These are phyloP conservation scores for Butyriboletus appendiculatus DNA, from an alignment of 1,284 basidiomycete genomes.

Conservation along the genomic window DNA sequence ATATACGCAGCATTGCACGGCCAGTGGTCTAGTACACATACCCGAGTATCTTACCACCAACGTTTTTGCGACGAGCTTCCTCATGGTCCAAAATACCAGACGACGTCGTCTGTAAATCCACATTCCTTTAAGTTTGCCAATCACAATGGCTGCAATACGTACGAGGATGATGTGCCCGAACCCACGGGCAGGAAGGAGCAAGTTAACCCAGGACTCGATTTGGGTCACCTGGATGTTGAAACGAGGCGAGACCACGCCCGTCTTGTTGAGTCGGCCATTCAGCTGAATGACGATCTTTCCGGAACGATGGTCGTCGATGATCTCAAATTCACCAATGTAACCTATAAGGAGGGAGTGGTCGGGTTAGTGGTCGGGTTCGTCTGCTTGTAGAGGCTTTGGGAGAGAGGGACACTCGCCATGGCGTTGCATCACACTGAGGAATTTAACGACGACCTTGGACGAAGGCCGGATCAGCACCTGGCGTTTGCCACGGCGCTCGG, in stretches of 20 bases:
- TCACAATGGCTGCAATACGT: conserved; percentile 24
- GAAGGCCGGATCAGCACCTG: conserved; percentile 96
- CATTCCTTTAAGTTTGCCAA: conserved; percentile 2
- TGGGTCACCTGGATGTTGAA: conserved; percentile 95
- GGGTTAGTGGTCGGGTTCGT: not conserved
- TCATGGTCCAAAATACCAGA: conserved; percentile 99
- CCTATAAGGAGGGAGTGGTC: conserved; percentile 49
- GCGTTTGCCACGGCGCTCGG: conserved; percentile 96
- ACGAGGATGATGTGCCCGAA: conserved; percentile 97
- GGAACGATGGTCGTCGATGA: conserved; percentile 98
- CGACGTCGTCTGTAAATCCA: conserved; percentile 77
- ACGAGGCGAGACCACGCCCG: conserved; percentile 97
- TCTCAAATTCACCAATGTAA: conserved; percentile 99
- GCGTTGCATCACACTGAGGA: conserved; percentile 95
- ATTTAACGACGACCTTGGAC: conserved; percentile 96
- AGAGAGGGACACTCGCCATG: conserved; percentile 73
- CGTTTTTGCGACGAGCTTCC: conserved; percentile 98
- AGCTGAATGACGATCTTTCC: conserved; percentile 99
- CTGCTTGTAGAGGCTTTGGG: not conserved
- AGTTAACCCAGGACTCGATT: conserved; percentile 95
- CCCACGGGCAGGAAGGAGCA: conserved; percentile 90
- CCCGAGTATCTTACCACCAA: conserved; percentile 88
- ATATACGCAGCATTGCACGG: conserved; percentile 11
- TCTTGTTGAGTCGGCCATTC: conserved; percentile 98
- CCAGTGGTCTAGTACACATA: conserved; percentile 69